These are phyloP conservation scores for carrot (Daucus carota) DNA, from an alignment of 129 eudicot species.

Conservation along the genomic window DH1_v3.0 NC_030382.2:25967001-25967500, in stretches of 20 bases:
- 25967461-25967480: slow-evolving; percentile 95
- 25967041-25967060: slow-evolving; percentile 88
- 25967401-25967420: slow-evolving; percentile 69
- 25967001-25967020: slow-evolving; percentile 89
- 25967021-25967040: slow-evolving; percentile 85
- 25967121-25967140: neutral
- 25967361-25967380: slow-evolving; percentile 18
- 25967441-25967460: slow-evolving; percentile 94
- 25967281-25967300: slow-evolving; percentile 87
- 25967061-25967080: slow-evolving; percentile 97
- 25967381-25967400: slow-evolving; percentile 11
- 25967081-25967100: slow-evolving; percentile 8
- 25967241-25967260: slow-evolving; percentile 68
- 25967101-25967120: neutral
- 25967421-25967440: slow-evolving; percentile 81
- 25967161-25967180: neutral
- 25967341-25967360: slow-evolving; percentile 17
- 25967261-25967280: slow-evolving; percentile 93
- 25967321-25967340: slow-evolving; percentile 7
- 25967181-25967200: neutral
- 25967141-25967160: neutral
- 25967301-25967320: slow-evolving; percentile 65
- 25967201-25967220: slow-evolving; percentile 54
- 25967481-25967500: slow-evolving; percentile 41
- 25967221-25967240: slow-evolving; percentile 56